Percentiles rank a stretch among this genome's conserved stretches.
phyloP scores from a whole-genome alignment of 1,139 yeast genomes.

The Diutina mesorugosa region DNA sequence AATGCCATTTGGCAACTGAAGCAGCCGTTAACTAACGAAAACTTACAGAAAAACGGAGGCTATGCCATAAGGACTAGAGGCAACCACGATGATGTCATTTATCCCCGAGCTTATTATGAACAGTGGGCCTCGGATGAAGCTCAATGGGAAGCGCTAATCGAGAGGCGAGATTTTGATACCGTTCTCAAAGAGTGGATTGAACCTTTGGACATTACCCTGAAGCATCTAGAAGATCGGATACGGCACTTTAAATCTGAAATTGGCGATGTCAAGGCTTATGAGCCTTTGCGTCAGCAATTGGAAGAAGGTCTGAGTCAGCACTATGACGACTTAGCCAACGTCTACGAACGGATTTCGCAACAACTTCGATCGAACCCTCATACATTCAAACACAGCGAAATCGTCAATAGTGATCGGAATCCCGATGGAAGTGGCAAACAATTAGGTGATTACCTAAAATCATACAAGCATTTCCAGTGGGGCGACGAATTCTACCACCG shows the following conservation, averaged over 20 bases:
- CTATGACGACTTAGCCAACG: slow-evolving; percentile 11
- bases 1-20: slow-evolving; percentile 15
- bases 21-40: slow-evolving; percentile 5
- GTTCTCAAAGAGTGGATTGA: slow-evolving; percentile 13
- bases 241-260: slow-evolving; percentile 5
- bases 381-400: slow-evolving; percentile 24
- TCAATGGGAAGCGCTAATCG: slow-evolving; percentile 21
- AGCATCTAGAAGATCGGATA: slow-evolving; percentile 8
- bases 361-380: slow-evolving; percentile 9
- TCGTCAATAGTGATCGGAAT: slow-evolving; percentile 11
- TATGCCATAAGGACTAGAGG: slow-evolving; percentile 16
- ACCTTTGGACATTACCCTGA: slow-evolving; percentile 12
- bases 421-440: slow-evolving; percentile 11
- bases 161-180: not conserved
- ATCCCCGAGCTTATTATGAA: slow-evolving; percentile 17
- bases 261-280: slow-evolving; percentile 6
- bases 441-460: slow-evolving; percentile 19
- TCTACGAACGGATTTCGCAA: slow-evolving; percentile 9
- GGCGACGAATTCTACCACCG: not conserved
- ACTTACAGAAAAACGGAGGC: slow-evolving; percentile 14
- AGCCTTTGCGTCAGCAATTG: slow-evolving; percentile 8
- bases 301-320: slow-evolving; percentile 15
- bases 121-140: slow-evolving; percentile 19
- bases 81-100: slow-evolving; percentile 19
- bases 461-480: not conserved